These are phyloP conservation scores for Passalora sequoiae DNA, from an alignment of 2,329 filamentous ascomycete genomes.

Conservation along the genomic window DNA sequence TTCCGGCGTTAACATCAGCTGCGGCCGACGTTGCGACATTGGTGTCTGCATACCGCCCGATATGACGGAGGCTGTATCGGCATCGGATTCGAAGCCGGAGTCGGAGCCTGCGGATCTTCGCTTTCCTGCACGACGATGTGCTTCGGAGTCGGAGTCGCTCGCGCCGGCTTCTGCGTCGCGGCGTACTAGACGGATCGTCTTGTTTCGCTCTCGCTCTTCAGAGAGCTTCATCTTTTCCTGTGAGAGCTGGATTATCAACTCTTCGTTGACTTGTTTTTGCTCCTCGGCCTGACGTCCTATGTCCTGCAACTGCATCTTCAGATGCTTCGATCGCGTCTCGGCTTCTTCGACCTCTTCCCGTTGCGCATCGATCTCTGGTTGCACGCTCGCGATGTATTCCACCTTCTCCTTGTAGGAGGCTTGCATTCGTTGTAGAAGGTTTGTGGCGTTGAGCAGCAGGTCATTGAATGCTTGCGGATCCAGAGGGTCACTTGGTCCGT, in stretches of 20 bases:
- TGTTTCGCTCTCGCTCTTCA: slow-evolving; percentile 29
- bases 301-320: slow-evolving; percentile 58
- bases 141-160: slow-evolving; percentile 19
- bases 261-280: slow-evolving; percentile 53
- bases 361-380: slow-evolving; percentile 53
- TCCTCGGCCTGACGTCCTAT: slow-evolving; percentile 53
- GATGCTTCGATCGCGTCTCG: slow-evolving; percentile 51
- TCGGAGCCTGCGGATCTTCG: slow-evolving; percentile 40
- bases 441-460: slow-evolving; percentile 53
- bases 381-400: slow-evolving; percentile 46
- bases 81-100: slow-evolving; percentile 57
- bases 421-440: slow-evolving; percentile 52
- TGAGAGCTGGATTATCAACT: slow-evolving; percentile 46
- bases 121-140: slow-evolving; percentile 23
- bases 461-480: slow-evolving; percentile 53
- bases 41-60: slow-evolving; percentile 36
- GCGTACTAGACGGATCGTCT: slow-evolving; percentile 21
- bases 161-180: slow-evolving; percentile 16
- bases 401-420: slow-evolving; percentile 51
- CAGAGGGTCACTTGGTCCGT: slow-evolving; percentile 45
- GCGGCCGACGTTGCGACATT: slow-evolving; percentile 29
- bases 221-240: slow-evolving; percentile 40
- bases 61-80: slow-evolving; percentile 47
- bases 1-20: slow-evolving; percentile 29
- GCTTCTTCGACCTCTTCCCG: slow-evolving; percentile 59